Base-by-base conservation (phyloP, 1,284 basidiomycete genomes). In the Heterobasidion occidentale region DNA sequence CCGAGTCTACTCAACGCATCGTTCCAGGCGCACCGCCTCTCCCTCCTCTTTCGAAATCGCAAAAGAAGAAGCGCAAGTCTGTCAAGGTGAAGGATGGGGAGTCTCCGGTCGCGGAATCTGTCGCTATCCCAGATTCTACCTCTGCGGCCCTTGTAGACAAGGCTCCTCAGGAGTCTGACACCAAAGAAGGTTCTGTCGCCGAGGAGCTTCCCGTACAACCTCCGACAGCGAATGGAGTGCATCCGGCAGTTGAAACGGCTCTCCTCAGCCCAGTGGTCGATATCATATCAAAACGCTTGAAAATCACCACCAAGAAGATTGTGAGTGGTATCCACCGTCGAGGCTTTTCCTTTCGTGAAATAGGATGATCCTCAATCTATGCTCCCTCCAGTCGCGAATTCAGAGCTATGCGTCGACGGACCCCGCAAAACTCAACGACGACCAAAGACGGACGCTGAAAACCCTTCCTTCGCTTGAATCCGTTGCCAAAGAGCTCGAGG, bases 251-350 rank as follows among this genome's bases (percentile, higher is more conserved):
- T 52, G 17, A 17, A 1, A 45, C 5, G 12, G 64, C 72, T 56
- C 88, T 84, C 65, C 70, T 68, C 9, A 88, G 87, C 61, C 84
- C 88, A 9, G 78, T 90, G 56, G 81, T 87, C 54, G 90, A 94
- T 51, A 77, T 93, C 60, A 71, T 94, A 56, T 77, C 78, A 63
- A 93, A 92, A 72, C 79, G 91, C 50, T 71, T 90, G 63, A 88
- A 88, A 62, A 75, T 79, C 45, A 77, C 90, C 36, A 79, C 77
- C 58, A 94, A 94, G 76, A 94, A 94, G 75, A 88, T 92, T 60
- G 92, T 91, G 67, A 64, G 87, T 80, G 17, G 5, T 27, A 5
- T 27, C 4, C 27, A 19, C 44, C 52, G 27, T 52, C 53, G 14
- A 27, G 20, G 36, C 14, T 44, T 36, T 59, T 50, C 58, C 46